Conservation (phyloP, 2,329 filamentous ascomycete species). For the Sporothrix sp. region DNA sequence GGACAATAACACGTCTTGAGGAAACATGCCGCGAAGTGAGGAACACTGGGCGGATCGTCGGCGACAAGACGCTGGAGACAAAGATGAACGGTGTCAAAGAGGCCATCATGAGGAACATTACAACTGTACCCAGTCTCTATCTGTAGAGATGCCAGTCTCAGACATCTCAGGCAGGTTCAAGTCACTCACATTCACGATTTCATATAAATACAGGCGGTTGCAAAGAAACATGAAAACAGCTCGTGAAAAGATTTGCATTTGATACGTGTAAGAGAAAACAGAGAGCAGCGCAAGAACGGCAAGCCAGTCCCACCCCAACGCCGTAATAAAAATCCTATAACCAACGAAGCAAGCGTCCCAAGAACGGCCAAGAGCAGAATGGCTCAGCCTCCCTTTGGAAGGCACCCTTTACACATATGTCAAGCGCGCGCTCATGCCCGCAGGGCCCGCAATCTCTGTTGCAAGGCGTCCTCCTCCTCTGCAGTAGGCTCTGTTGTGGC, state of each 20-base stretch:
- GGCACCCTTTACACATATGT: background rate
- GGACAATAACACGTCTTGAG: constrained; percentile 86
- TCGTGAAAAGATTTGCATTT: no score
- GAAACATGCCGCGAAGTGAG: constrained; percentile 97
- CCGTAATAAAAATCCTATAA: background rate
- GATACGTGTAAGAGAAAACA: no score
- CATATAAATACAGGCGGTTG: no score
- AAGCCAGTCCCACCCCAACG: background rate
- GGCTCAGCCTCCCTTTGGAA: no score
- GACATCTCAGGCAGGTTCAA: no score
- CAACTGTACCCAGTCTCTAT: constrained; percentile 78
- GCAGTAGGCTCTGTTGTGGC: constrained; percentile 57
- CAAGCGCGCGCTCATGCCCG: constrained; percentile 32
- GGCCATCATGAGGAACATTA: constrained; percentile 93
- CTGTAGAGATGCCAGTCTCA: constrained; percentile 44
- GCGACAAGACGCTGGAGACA: constrained; percentile 81
- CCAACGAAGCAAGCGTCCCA: background rate
- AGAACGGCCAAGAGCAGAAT: no score
- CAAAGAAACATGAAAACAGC: no score
- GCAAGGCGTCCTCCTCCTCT: constrained; percentile 68
- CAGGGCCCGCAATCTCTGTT: constrained; percentile 48
- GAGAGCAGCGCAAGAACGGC: background rate
- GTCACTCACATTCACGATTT: no score
- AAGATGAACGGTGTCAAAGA: constrained; percentile 99
- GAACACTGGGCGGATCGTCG: constrained; percentile 90